Evolutionary conservation across 805 yeast genomes (phyloP), one percentile per base, ranked within the genome.

Genomic region (Kodamaea restingae): DNA sequence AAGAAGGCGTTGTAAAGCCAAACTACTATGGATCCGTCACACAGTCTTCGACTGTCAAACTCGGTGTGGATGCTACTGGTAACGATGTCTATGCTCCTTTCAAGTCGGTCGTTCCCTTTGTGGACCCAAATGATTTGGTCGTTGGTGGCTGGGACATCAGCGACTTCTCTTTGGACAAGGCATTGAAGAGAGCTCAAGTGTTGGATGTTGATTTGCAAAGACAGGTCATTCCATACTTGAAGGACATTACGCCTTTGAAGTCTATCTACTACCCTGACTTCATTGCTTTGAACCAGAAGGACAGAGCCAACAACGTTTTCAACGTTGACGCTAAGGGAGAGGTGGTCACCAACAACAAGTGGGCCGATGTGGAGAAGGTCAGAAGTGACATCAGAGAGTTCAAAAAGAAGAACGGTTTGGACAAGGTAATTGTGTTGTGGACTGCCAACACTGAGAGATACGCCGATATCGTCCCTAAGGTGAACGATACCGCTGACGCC

Each of bases 391-490:
- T 90, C 54, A 70, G 75, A 51, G 78, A 78, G 43, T 90, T 90
- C 73, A 90, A 88, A 67, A 56, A 58, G 28, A 62, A 70, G 45
- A 86, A 91, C 58, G 61, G 66, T 27, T 78, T 90, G 55, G 97
- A 90, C 63, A 84, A 83, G 60, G 95, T 91, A 40, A 79, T 90
- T 57, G 85, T 91, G 34, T 73, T 90, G 56, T 90, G 98, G 98
- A 88, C 96, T 32, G 98, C 98, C 41, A 91, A 90, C 70, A 90
- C 98, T 40, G 98, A 90, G 70, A 81, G 97, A 60, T 88, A 84
- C 61, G 78, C 95, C 32, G 90, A 84, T 29, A 57, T 91, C 31
- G 65, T 80, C 32, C 69, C 72, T 4, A 93, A 95, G 43, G 87
- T 91, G 48, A 88, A 90, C 58, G 97, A 90, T 62, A 85, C 91